Evolutionary conservation across 352 stramenopile species (phyloP).

Genomic region (Phytophthora litchii): DNA sequence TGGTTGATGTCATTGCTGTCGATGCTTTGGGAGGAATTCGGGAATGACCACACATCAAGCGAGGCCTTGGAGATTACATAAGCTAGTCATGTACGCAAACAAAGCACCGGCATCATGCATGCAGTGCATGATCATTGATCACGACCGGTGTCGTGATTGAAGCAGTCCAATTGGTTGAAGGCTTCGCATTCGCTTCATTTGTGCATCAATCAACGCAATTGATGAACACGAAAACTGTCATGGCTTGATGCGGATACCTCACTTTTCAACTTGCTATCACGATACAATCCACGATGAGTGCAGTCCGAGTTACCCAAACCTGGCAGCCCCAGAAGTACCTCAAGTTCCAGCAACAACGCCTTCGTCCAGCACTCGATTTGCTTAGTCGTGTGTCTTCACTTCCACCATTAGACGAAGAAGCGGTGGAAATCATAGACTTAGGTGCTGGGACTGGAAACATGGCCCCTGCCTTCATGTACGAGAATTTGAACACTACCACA

Average conservation of each 20-base stretch:
- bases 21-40: conserved; percentile 4
- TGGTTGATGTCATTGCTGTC: conserved; percentile 17
- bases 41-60: conserved; percentile 13
- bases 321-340: conserved; percentile 70
- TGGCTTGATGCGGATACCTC: not conserved
- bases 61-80: conserved; percentile 13
- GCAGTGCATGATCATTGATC: not conserved
- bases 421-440: conserved; percentile 56
- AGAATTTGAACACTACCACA: conserved; percentile 1
- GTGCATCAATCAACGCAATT: conserved; percentile 4
- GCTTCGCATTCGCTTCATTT: not conserved
- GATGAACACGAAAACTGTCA: conserved; percentile 1
- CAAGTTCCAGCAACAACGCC: conserved; percentile 59
- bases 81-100: conserved; percentile 21
- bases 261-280: not conserved
- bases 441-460: conserved; percentile 76
- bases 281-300: conserved; percentile 12
- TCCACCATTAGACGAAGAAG: conserved; percentile 11
- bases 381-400: conserved; percentile 47
- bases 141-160: not conserved
- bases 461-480: conserved; percentile 58
- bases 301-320: conserved; percentile 36
- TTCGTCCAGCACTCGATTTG: conserved; percentile 70
- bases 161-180: not conserved
- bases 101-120: too few species aligned